phyloP scores from a whole-genome alignment of 2,329 filamentous ascomycete species.

The Lasiodiplodia hormozganensis region DNA sequence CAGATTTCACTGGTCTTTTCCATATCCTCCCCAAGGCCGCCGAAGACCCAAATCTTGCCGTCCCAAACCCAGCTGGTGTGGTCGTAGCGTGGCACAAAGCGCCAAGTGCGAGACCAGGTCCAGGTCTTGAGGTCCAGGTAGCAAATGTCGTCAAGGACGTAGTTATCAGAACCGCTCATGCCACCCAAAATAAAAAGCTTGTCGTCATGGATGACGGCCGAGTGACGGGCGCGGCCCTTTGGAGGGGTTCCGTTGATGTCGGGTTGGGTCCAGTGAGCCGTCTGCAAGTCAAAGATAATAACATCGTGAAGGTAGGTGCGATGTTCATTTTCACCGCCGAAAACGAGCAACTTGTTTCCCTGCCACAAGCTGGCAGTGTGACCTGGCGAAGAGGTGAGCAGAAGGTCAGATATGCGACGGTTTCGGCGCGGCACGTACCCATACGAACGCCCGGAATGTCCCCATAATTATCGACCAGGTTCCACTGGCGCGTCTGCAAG shows the following conservation, averaged over 20 bases:
- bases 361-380: slow-evolving; percentile 95
- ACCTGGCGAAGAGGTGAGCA: slow-evolving; percentile 57
- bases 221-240: slow-evolving; percentile 89
- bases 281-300: slow-evolving; percentile 93
- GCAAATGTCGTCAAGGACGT: slow-evolving; percentile 93
- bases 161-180: slow-evolving; percentile 91
- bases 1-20: slow-evolving; percentile 95
- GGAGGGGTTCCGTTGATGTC: slow-evolving; percentile 84
- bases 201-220: slow-evolving; percentile 92
- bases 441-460: slow-evolving; percentile 97
- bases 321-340: slow-evolving; percentile 97
- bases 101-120: slow-evolving; percentile 96
- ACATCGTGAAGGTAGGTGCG: slow-evolving; percentile 94
- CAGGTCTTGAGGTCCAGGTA: slow-evolving; percentile 97
- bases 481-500: slow-evolving; percentile 89
- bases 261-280: slow-evolving; percentile 93
- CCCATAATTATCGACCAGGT: slow-evolving; percentile 95
- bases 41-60: slow-evolving; percentile 94
- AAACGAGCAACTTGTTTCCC: slow-evolving; percentile 93
- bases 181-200: slow-evolving; percentile 95
- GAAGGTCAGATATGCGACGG: slow-evolving; percentile 11
- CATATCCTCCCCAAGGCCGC: slow-evolving; percentile 93
- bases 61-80: slow-evolving; percentile 94
- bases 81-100: slow-evolving; percentile 92
- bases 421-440: slow-evolving; percentile 64